Evolutionary conservation across 2,329 filamentous ascomycete species (phyloP), one percentile per base, ranked within the genome.

Genomic region (Aspergillus neoniger): DNA sequence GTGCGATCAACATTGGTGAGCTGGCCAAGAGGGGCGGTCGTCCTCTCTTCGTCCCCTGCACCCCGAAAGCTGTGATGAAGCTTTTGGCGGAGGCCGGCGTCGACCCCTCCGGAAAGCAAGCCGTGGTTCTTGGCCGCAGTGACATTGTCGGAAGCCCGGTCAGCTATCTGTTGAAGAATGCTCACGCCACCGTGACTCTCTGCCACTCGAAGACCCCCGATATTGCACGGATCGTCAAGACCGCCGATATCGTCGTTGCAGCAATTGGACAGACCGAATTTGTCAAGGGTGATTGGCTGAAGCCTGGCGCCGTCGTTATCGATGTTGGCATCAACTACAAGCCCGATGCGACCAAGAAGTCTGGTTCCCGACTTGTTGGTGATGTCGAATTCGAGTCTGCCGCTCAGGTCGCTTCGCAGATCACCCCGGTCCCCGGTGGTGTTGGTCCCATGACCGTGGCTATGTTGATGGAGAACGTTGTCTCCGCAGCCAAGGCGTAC

Each of bases 381-480:
- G 95, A 99, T 75, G 95, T 99, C 44, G 92, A 99, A 71, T 98
- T 88, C 70, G 92, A 92, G 55, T 87, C 90, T 47, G 94, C 94
- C 15, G 85, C 84, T 15, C 83, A 96, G 74, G 90, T 97, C 44
- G 95, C 93, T 19, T 96, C 93, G 2, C 86, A 91, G 71, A 97
- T 99, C 72, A 99, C 95, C 2, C 95, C 95, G 1, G 95, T 99
- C 2, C 95, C 95, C 1, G 95, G 95, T 59, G 95, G 95, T 76
- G 95, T 99, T 61, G 95, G 95, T 0, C 95, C 95, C 54, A 99
- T 99, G 95, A 99, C 95, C 3, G 93, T 99, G 65, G 95, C 95
- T 62, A 99, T 99, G 95, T 83, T 99, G 51, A 82, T 99, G 70
- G 91, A 96, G 77, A 99, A 99, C 73, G 93, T 98, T 8, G 90